Evolutionary conservation across 208 protist species (phyloP), one percentile per base, ranked within the genome.

Genomic region (Trypanosoma avium): DNA sequence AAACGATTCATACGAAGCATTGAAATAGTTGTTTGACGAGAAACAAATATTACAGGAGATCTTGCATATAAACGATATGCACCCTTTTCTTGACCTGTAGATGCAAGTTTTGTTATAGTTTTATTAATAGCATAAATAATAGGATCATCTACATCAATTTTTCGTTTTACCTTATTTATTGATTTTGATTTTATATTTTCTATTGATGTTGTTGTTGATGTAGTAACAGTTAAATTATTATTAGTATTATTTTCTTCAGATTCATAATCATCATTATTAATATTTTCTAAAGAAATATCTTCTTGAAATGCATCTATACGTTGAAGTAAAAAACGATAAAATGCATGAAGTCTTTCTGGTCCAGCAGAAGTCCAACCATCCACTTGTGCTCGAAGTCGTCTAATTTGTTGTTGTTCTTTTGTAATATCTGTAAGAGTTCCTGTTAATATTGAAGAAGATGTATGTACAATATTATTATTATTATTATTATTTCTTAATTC

Each of bases 361-460:
- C 89, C 89, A 1, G 86, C 84, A 27, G 77, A 79, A 19, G 76
- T 90, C 86, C 89, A 95, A 30, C 89, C 86, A 30, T 90, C 81
- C 36, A 88, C 89, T 69, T 93, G 89, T 15, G 84, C 84, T 32
- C 69, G 70, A 45, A 95, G 70, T 6, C 82, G 75, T 29, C 54
- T 66, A 22, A 48, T 64, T 45, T 65, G 62, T 36, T 77, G 47
- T 7, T 57, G 55, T 21, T 73, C 53, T 15, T n/a, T 33, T 29
- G 46, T 13, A 0, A 27, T 21, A 26, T 74, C 63, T n/a, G 70
- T 24, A 12, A 85, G 40, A n/a, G 52, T 67, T 9, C 22, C 7
- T 3, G 29, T 42, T 0, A 61, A 54, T 12, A 42, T 10, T 43
- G 52, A 15, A 29, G 67, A 21, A 2, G 35, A 46, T 4, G 13